These are phyloP conservation scores for Nicotiana noctiflora DNA, from an alignment of 257 asterid genomes.

Conservation along the genomic window DNA sequence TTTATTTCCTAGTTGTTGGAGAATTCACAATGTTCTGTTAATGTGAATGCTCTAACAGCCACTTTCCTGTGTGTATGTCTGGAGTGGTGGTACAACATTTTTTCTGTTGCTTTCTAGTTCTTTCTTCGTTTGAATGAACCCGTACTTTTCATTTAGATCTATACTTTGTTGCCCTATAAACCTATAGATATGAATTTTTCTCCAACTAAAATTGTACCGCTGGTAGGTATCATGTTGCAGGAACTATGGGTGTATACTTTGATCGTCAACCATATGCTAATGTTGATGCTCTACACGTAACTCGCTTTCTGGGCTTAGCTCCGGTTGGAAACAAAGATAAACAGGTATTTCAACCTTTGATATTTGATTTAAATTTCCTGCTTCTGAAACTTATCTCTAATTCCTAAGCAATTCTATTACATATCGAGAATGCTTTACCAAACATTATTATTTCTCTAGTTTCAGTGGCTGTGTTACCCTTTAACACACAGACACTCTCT, in stretches of 20 bases:
- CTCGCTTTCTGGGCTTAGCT: conserved; percentile 94
- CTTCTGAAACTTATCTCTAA: not conserved
- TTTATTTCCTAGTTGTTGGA: not conserved
- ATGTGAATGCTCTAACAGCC: not conserved
- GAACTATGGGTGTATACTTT: conserved; percentile 62
- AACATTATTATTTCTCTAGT: not conserved
- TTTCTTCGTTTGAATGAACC: not conserved
- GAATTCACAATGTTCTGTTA: not conserved
- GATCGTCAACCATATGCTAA: conserved; percentile 88
- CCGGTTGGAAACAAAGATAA: conserved; percentile 90
- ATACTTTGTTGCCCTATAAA: not conserved
- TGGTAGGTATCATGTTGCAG: conserved; percentile 87
- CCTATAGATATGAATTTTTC: conserved; percentile 5
- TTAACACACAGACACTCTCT: not conserved
- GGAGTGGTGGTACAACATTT: not conserved
- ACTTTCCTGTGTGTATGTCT: not conserved
- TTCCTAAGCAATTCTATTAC: not conserved
- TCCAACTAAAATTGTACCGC: conserved; percentile 24
- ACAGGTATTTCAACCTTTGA: conserved; percentile 41
- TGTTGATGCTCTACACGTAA: conserved; percentile 61
- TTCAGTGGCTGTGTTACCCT: not conserved
- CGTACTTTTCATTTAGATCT: not conserved
- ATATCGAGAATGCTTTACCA: not conserved
- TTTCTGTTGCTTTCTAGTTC: not conserved
- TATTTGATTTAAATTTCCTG: not conserved